Evolutionary conservation across 2,329 filamentous ascomycete species (phyloP), one percentile per base, ranked within the genome.

Genomic region (Phialophora macrospora): DNA sequence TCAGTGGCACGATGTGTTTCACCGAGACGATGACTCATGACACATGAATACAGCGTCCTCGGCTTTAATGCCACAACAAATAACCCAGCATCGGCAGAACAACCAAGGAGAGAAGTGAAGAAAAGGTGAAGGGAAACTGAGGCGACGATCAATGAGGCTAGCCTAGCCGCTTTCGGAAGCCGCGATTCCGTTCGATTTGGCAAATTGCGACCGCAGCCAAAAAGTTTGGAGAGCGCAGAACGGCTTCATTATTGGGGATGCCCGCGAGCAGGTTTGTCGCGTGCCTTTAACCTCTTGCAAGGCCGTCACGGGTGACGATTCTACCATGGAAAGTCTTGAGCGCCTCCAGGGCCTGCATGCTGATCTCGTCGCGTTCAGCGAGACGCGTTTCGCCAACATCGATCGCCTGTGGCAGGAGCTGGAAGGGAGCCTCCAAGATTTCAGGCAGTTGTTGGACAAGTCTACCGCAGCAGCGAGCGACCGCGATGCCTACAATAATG

Each of bases 271-370:
- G 38, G n/a, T 44, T 44, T 8, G 20, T 49, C 46, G 24, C 30
- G 38, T 65, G 58, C 60, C 41, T 63, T 55, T 60, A 32, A 32
- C 55, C 49, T 46, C 38, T 52, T 8, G 34, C 32, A n/a, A 59
- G 46, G 51, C 44, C 49, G 69, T 65, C 59, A 51, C 60, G 64
- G 73, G 54, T 34, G 94, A 95, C 92, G 87, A 89, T 77, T 88
- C 90, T 75, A n/a, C 9, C 17, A 82, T 87, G 76, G 88, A 88
- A 76, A 87, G 85, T 75, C 84, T 96, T 75, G 89, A 89, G 75
- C 87, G 88, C 78, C 87, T 98, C 74, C 88, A 93, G 81, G 88
- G 87, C 77, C 87, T 99, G 73, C 91, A 96, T 78, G 87, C 90
- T 77, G 93, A 97, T 80, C 87, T 99, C 68, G 82, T 90, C 72